phyloP scores from a whole-genome alignment of 768 basidiomycete species.

The Leucosporidium scottii region DNA sequence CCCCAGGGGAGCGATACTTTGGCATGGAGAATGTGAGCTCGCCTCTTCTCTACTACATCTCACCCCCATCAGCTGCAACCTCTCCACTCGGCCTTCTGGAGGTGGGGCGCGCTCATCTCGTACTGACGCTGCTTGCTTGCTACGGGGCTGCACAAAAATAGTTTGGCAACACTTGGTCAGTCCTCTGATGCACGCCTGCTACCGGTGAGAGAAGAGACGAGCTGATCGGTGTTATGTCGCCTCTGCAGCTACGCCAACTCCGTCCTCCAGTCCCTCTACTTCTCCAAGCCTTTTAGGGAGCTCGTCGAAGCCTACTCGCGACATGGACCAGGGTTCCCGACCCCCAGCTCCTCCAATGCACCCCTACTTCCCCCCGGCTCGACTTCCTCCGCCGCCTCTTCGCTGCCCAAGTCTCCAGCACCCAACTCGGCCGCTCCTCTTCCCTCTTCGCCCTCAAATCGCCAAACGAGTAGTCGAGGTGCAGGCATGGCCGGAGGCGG shows the following conservation, averaged over 20 bases:
- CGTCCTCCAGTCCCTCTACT: constrained; percentile 94
- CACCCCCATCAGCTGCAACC: constrained; percentile 3
- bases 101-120: background rate
- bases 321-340: background rate
- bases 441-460: background rate
- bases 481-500: no score
- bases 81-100: background rate
- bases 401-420: background rate
- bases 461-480: background rate
- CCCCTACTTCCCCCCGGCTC: background rate
- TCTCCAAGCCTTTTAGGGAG: constrained; percentile 85
- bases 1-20: constrained; percentile 49
- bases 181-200: constrained; percentile 33
- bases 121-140: constrained; percentile 1
- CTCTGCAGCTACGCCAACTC: constrained; percentile 79
- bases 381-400: background rate
- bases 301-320: constrained; percentile 52
- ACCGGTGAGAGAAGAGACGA: background rate
- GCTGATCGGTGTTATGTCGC: background rate
- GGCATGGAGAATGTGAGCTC: constrained; percentile 89
- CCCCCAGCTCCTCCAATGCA: background rate
- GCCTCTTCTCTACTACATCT: background rate
- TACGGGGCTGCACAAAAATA: constrained; percentile 38
- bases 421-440: background rate
- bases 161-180: constrained; percentile 95